Percentiles rank a stretch among this genome's conserved stretches.
These are phyloP conservation scores for Pestalotiopsis sp. DNA, from an alignment of 2,329 filamentous ascomycete genomes.

Conservation along the genomic window DNA sequence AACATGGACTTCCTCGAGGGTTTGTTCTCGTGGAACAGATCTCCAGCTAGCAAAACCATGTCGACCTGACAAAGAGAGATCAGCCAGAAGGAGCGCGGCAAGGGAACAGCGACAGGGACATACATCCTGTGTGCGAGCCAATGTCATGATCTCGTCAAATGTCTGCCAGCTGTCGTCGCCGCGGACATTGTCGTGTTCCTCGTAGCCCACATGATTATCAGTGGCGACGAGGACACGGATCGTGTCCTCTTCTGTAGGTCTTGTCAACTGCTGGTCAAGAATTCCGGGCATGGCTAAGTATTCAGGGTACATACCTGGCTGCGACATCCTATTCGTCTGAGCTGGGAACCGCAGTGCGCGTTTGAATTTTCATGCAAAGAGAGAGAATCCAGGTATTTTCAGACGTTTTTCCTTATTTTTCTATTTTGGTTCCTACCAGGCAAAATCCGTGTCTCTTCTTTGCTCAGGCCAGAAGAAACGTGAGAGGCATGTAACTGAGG, in stretches of 20 bases:
- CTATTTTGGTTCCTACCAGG: not conserved
- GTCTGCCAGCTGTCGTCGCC: conserved; percentile 96
- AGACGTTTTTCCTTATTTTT: no score
- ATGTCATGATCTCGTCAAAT: conserved; percentile 92
- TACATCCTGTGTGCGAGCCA: conserved; percentile 83
- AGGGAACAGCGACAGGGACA: conserved; percentile 15
- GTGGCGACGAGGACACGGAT: conserved; percentile 94
- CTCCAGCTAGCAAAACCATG: conserved; percentile 93
- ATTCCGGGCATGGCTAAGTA: not conserved
- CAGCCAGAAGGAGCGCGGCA: conserved; percentile 9
- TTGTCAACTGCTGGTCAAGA: conserved; percentile 4
- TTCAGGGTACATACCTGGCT: conserved; percentile 22
- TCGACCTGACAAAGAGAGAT: conserved; percentile 64
- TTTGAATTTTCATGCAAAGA: no score
- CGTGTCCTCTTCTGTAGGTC: conserved; percentile 66
- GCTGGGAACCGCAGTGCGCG: no score
- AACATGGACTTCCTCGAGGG: conserved; percentile 95
- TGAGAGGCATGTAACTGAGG: not conserved
- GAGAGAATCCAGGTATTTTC: no score
- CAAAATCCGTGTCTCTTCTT: not conserved
- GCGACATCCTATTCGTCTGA: conserved; percentile 24
- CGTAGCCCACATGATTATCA: conserved; percentile 97
- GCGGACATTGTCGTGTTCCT: conserved; percentile 90
- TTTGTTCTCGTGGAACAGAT: conserved; percentile 98
- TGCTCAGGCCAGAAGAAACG: not conserved